A percentile compares a stretch with the other conserved stretches of the same genome.
These are phyloP conservation scores for Ceratobasidium sp. DNA, from an alignment of 1,284 basidiomycete genomes.

Conservation along the genomic window DNA sequence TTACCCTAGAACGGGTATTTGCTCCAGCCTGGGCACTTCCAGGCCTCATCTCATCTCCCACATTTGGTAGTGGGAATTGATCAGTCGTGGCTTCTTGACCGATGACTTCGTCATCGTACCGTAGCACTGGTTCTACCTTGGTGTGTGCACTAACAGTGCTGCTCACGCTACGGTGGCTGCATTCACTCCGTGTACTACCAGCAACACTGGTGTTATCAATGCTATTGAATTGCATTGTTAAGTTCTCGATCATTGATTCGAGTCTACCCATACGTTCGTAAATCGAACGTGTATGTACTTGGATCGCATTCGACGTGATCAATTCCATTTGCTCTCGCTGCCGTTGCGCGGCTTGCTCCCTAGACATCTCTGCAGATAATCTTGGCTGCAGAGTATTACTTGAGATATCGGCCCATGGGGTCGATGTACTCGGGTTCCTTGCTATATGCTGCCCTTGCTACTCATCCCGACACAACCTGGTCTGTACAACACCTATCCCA, in stretches of 20 bases:
- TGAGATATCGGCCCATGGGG: neutral
- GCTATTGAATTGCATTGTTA: neutral
- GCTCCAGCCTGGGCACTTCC: neutral
- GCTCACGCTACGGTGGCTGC: neutral
- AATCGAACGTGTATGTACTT: neutral
- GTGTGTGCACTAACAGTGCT: neutral
- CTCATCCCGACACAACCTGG: too few relatives aligned
- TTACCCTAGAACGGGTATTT: neutral
- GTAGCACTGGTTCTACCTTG: neutral
- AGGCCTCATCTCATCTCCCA: neutral
- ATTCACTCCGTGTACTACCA: neutral
- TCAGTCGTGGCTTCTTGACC: neutral
- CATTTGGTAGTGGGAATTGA: neutral
- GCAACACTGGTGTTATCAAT: neutral
- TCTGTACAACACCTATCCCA: too few relatives aligned
- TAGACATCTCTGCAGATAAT: neutral
- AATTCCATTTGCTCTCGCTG: neutral
- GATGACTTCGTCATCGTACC: neutral
- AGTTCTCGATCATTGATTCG: neutral
- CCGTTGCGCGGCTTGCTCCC: neutral
- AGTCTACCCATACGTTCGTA: neutral
- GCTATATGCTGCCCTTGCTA: too few relatives aligned
- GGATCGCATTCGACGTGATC: neutral
- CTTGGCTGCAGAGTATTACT: neutral
- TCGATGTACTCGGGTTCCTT: neutral